Base-by-base conservation (phyloP, 441 rosid genomes). In the Syzygium malaccense region DNA sequence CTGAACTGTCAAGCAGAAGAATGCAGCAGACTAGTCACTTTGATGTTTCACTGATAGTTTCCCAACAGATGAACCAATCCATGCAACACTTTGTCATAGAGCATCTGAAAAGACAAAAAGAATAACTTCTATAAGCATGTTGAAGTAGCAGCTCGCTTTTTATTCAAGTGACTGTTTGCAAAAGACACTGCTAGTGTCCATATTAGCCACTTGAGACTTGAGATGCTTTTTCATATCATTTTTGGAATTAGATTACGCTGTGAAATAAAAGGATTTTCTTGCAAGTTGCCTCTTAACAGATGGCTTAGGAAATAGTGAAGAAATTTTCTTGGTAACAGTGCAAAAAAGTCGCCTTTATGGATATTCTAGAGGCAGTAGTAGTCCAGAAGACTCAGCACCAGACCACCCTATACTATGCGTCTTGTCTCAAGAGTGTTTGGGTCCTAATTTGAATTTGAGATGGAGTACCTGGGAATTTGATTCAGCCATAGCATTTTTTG, bases 311-410 rank as follows among this genome's bases (percentile, higher is more conserved):
- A 71, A 0, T 11, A 37, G 80, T 5, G 49, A 71, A 20, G 17
- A 37, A 20, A 37, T 3, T 71, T 71, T 71, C 51, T 37, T 71
- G 3, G 80, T 11, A 37, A 71, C 80, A 20, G 5, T 28, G 3
- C 5, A 20, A 37, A 37, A 17, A 5, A 20, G 10, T 19, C 4
- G 23, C 79, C 79, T 19, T 33, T 20, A 3, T 5, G 17, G 80
- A 71, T 45, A 71, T 37, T 37, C 28, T 20, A 37, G 28, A 37
- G 49, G 80, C 49, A 20, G 23, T 20, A 20, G 49, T 11, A 37
- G 80, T 37, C 17, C 5, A 0, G n/a, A 20, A 37, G 23, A 37
- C 23, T 71, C 17, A 0, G 9, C 49, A 71, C 17, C 0, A 37
- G 80, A 37, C 80, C 17, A 0, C 12, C 80, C 28, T 23, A 20